Percentiles rank a stretch among this genome's conserved stretches.
Conservation (phyloP, 2,329 filamentous ascomycete genomes). For the Aspergillus cejpii region DNA sequence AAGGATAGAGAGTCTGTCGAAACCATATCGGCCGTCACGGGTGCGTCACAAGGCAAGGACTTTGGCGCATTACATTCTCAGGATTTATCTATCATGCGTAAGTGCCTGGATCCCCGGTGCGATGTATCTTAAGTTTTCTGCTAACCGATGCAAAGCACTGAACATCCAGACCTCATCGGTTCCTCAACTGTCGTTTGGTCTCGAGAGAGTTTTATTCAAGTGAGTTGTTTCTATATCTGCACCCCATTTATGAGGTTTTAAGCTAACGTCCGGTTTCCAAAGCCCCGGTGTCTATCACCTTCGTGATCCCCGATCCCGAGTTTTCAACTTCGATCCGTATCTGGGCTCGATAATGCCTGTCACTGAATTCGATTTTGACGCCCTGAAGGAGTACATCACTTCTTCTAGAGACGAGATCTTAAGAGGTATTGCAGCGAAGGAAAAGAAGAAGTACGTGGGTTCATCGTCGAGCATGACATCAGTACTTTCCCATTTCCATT, state of each 20-base stretch:
- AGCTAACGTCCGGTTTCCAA: constrained; percentile 6
- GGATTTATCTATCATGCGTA: constrained; percentile 11
- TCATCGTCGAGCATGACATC: constrained; percentile 97
- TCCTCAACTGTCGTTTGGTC: constrained; percentile 62
- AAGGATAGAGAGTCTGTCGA: constrained; percentile 2
- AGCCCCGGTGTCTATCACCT: constrained; percentile 79
- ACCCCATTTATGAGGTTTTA: constrained; percentile 3
- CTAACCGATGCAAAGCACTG: constrained; percentile 25
- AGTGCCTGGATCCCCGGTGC: constrained; percentile 1
- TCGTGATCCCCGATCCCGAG: constrained; percentile 76
- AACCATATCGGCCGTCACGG: constrained; percentile 11
- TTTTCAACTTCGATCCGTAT: constrained; percentile 97
- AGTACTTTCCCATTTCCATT: constrained; percentile 85
- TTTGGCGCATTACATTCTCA: background rate
- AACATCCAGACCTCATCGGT: constrained; percentile 47
- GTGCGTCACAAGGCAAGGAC: constrained; percentile 9
- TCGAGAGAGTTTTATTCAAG: constrained; percentile 93
- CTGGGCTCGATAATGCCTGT: constrained; percentile 89
- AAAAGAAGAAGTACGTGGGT: constrained; percentile 75
- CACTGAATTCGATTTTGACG: constrained; percentile 82
- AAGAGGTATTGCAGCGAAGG: constrained; percentile 57
- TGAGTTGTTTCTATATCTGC: constrained; percentile 27
- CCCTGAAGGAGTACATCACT: constrained; percentile 79
- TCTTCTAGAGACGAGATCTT: constrained; percentile 77
- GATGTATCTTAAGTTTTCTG: background rate